These are phyloP conservation scores for Penicillium dipodomyicola DNA, from an alignment of 495 filamentous ascomycete genomes.

Conservation along the genomic window DNA sequence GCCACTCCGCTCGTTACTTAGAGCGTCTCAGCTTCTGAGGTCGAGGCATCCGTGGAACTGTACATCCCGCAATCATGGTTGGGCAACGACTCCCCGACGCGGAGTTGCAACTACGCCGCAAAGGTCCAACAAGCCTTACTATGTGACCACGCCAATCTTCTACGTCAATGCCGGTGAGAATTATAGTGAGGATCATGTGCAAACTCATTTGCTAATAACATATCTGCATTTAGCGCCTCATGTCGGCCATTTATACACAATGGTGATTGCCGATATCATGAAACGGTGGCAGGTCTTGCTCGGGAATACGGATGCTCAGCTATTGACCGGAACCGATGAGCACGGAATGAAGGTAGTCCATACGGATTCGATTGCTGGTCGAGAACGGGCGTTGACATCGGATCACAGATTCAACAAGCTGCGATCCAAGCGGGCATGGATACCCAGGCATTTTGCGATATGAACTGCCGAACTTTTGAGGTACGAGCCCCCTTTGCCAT, in stretches of 20 bases:
- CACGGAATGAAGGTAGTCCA: constrained; percentile 80
- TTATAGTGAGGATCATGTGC: background rate
- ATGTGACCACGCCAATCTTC: constrained; percentile 96
- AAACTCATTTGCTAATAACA: constrained; percentile 18
- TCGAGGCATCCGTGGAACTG: constrained; percentile 36
- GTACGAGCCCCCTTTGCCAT: constrained; percentile 20
- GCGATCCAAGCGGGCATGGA: constrained; percentile 63
- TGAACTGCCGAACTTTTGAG: constrained; percentile 51
- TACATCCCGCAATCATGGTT: constrained; percentile 25
- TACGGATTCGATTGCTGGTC: too few species aligned
- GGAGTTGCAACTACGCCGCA: constrained; percentile 35
- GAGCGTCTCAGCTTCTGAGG: constrained; percentile 31
- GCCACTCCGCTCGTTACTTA: constrained; percentile 34
- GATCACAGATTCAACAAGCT: constrained; percentile 74
- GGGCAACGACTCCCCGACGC: constrained; percentile 24
- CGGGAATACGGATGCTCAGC: constrained; percentile 61
- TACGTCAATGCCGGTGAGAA: constrained; percentile 91
- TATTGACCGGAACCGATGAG: constrained; percentile 95
- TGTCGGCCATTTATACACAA: constrained; percentile 90
- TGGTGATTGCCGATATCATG: constrained; percentile 85
- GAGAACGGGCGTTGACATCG: constrained; percentile 18
- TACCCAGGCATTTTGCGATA: constrained; percentile 60
- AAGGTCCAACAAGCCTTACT: constrained; percentile 73
- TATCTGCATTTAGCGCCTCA: constrained; percentile 65
- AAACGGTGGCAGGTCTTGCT: constrained; percentile 88